Evolutionary conservation across 2,329 filamentous ascomycete genomes (phyloP), one percentile per base, ranked within the genome.

Genomic region (Hymenoscyphus fructigenus): DNA sequence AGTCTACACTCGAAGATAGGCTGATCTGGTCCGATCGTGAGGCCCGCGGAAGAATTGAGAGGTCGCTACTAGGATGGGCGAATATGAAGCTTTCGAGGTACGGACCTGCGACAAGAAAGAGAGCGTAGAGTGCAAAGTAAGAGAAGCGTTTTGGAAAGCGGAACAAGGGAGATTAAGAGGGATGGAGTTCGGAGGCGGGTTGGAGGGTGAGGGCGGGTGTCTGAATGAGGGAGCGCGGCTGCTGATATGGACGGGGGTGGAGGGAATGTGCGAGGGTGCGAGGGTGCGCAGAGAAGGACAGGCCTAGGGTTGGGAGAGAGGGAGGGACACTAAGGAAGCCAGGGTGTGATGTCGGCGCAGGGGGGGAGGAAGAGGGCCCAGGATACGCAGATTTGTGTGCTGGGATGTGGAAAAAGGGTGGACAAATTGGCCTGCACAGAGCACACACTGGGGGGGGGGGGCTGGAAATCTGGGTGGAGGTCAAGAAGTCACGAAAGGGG

Each of bases 101-200:
- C 72, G 71, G 66, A 66, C 71, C 72, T 73, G 72, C 72, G 72
- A 74, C 71, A 73, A 73, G 72, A 74, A 73, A 74, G 71, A 73
- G 71, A 73, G 72, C 69, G 71, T 72, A 68, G 68, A 72, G 59
- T 64, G 62, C 63, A 60, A 71, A 71, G 68, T 72, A 67, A 70
- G 69, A 72, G 71, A 72, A 71, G 70, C 60, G 71, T 73, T 73
- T 73, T 64, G 68, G 65, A 72, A 70, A 67, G 68, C 65, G 71
- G 70, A 70, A 70, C 68, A 57, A 67, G 69, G 71, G 72, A 72
- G 71, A 72, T 72, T 73, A 70, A 69, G 68, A 71, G 69, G 68
- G 66, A 66, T 63, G 64, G 29, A 38, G 60, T 26, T 26, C 7
- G 60, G 57, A 41, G 34, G 62, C 20, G 62, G 20, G 14, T 17